These are phyloP conservation scores for Trametes hirsuta DNA, from an alignment of 1,284 basidiomycete species.

Conservation along the genomic window DNA sequence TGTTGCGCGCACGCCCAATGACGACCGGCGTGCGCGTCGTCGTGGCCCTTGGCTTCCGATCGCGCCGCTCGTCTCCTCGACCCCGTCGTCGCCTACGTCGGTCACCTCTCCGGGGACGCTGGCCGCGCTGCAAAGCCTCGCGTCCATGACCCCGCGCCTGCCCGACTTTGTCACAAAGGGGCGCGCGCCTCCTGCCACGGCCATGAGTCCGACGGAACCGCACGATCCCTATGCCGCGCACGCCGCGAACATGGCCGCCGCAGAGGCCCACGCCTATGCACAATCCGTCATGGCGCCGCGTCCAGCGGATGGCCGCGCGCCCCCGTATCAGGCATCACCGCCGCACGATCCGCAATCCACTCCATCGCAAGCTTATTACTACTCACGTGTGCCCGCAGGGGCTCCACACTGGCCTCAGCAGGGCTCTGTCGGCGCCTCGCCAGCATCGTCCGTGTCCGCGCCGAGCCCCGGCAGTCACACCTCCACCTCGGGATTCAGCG, in stretches of 20 bases:
- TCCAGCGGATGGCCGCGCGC: neutral
- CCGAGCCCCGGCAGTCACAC: constrained; percentile 15
- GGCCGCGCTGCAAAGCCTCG: constrained; percentile 31
- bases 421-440: constrained; percentile 6
- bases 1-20: constrained; percentile 18
- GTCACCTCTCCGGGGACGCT: constrained; percentile 22
- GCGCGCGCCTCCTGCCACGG: constrained; percentile 2
- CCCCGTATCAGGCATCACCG: constrained; percentile 5
- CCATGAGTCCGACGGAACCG: neutral
- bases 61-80: constrained; percentile 21
- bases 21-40: constrained; percentile 27
- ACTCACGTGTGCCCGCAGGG: constrained; percentile 1
- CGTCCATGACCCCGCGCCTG: constrained; percentile 30
- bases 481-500: constrained; percentile 12
- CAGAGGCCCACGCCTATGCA: neutral
- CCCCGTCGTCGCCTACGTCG: constrained; percentile 23
- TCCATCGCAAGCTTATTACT: constrained; percentile 9
- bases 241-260: neutral
- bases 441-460: constrained; percentile 8
- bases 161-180: constrained; percentile 27
- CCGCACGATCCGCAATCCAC: constrained; percentile 3
- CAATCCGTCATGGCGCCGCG: constrained; percentile 1
- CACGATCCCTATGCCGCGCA: neutral
- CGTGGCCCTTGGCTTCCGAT: constrained; percentile 33
- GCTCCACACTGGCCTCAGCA: constrained; percentile 13